These are phyloP conservation scores for Torrubiellomyces zombiae DNA, from an alignment of 2,329 filamentous ascomycete species.

Conservation along the genomic window DNA sequence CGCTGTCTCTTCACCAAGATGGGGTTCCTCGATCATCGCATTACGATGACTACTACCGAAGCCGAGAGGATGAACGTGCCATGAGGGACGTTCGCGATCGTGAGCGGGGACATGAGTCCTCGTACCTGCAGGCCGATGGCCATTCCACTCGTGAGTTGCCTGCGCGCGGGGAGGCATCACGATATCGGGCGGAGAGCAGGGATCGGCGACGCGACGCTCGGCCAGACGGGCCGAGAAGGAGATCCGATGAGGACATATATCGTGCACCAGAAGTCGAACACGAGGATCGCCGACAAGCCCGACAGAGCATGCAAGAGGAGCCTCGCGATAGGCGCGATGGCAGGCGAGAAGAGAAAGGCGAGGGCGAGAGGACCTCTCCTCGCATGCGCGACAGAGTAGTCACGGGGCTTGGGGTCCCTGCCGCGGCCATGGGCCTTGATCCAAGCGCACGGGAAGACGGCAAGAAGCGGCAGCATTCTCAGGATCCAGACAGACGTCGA, in stretches of 20 bases:
- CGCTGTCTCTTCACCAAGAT: slow-evolving; percentile 38
- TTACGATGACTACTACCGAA: slow-evolving; percentile 30
- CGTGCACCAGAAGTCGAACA: slow-evolving; percentile 13
- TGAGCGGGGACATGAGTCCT: slow-evolving; percentile 13
- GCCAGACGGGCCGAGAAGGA: slow-evolving; percentile 12
- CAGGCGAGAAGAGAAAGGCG: slow-evolving; percentile 10
- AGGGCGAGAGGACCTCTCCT: slow-evolving; percentile 22
- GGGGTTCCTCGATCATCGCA: slow-evolving; percentile 23
- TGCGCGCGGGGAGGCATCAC: too few relatives aligned
- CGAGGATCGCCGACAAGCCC: slow-evolving; percentile 12
- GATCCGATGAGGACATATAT: slow-evolving; percentile 14
- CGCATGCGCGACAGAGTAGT: slow-evolving; percentile 31
- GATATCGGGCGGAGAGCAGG: slow-evolving; percentile 26
- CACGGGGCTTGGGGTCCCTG: slow-evolving; percentile 29
- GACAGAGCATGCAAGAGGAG: slow-evolving; percentile 10
- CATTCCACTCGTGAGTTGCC: slow-evolving; percentile 27
- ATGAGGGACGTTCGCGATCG: slow-evolving; percentile 25
- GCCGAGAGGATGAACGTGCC: slow-evolving; percentile 28
- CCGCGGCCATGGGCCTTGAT: slow-evolving; percentile 28
- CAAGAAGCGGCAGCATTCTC: slow-evolving; percentile 18
- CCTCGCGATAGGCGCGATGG: slow-evolving; percentile 14
- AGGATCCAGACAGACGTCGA: slow-evolving; percentile 12
- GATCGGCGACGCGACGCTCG: slow-evolving; percentile 18
- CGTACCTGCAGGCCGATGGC: slow-evolving; percentile 28
- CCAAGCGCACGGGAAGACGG: slow-evolving; percentile 21